Conservation (phyloP, 805 yeast genomes). For the Lipomyces kockii region DNA sequence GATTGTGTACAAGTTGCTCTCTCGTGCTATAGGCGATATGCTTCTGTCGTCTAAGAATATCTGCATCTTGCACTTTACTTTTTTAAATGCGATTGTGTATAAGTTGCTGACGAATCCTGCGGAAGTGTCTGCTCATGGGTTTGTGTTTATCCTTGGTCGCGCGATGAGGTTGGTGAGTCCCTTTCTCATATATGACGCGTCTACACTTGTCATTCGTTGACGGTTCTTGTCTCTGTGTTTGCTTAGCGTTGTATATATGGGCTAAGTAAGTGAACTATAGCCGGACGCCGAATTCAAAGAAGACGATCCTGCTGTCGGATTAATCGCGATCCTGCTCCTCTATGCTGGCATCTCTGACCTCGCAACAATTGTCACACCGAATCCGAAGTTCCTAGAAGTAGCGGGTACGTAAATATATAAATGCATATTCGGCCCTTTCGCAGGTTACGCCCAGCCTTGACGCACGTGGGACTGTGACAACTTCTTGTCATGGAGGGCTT, state of each 20-base stretch:
- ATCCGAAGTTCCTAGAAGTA: slow-evolving; percentile 22
- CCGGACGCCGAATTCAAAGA: slow-evolving; percentile 31
- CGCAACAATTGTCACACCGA: slow-evolving; percentile 18
- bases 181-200: neutral
- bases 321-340: slow-evolving; percentile 26
- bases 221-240: neutral
- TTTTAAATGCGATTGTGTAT: slow-evolving; percentile 32
- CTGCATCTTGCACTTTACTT: slow-evolving; percentile 33
- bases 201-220: neutral
- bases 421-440: neutral
- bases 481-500: slow-evolving; percentile 8
- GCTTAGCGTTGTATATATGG: neutral
- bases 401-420: slow-evolving; percentile 22
- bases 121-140: slow-evolving; percentile 30
- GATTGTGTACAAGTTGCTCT: too few relatives aligned
- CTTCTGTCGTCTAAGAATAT: slow-evolving; percentile 33
- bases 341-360: slow-evolving; percentile 30
- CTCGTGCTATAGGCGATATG: too few relatives aligned
- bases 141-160: slow-evolving; percentile 34
- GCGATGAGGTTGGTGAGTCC: slow-evolving; percentile 32
- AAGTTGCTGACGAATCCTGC: slow-evolving; percentile 33
- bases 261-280: slow-evolving; percentile 9
- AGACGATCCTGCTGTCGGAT: slow-evolving; percentile 34
- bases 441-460: neutral
- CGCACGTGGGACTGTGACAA: neutral